Evolutionary conservation across 139 green algal genomes (phyloP), one percentile per base, ranked within the genome.

Genomic region (Coelastrella sp.): DNA sequence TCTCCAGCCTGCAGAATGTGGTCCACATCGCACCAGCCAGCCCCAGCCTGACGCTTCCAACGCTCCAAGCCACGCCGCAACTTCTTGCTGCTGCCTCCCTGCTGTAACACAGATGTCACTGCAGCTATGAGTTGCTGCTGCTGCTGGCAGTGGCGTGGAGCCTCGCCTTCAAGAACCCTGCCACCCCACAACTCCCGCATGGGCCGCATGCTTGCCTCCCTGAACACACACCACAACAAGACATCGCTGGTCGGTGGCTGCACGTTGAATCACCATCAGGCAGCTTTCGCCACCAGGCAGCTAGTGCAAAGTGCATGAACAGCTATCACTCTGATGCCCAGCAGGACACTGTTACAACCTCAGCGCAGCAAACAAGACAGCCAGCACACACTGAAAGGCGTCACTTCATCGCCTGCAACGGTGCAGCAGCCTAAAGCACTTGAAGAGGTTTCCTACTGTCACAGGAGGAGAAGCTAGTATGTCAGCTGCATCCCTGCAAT

Each of bases 171-270:
- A 59, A 93, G 83, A 63, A 95, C 78, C 24, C 91, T 78, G 7
- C 81, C 22, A 24, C 91, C 91, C 92, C 91, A 94, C 56, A 95
- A 84, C 90, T 95, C 93, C 7, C 93, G 81, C 61, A 95, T 73
- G 8, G 93, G 93, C 19, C 90, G 79, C 93, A 95, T 95, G 59
- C 78, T 82, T 5, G 93, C 93, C 90, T 95, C 93, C 70, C 92
- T 93, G 90, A 58, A 73, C 58, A 94, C 92, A 86, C 89, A 91
- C 91, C n/a, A 25, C 8, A 76, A 76, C 10, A 76, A 49, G 35
- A 94, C 56, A 94, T 61, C 61, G 87, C 72, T 25, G 35, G 35
- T 49, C 35, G 35, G 35, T 49, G 35, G 35, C 35, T 49, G 35
- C 35, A 49, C 35, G 35, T 49, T 49, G 35, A 49, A 49, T 49